Percentiles rank a stretch among this genome's conserved stretches.
Conservation (phyloP, 169 alveolate species). For the Plasmodium vivax region DNA sequence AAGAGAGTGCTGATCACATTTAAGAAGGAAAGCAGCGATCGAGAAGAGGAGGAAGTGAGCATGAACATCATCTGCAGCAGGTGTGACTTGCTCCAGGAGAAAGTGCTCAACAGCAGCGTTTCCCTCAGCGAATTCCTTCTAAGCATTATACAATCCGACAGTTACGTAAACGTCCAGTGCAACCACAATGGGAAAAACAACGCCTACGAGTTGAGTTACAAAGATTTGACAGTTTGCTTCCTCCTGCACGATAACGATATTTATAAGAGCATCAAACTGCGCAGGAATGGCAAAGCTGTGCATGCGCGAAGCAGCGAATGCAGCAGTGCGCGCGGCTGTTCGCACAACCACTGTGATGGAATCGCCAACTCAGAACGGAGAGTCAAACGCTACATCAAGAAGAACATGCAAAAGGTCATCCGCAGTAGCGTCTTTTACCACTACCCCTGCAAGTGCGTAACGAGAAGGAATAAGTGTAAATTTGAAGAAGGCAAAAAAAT, state of each 20-base stretch:
- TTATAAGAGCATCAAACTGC: background rate
- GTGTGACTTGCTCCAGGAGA: constrained; percentile 27
- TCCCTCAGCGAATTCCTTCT: constrained; percentile 44
- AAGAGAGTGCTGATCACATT: constrained; percentile 21
- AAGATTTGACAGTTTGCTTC: constrained; percentile 30
- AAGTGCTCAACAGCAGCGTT: background rate
- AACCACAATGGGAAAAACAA: constrained; percentile 39
- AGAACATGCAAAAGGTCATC: constrained; percentile 31
- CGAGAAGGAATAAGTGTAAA: background rate
- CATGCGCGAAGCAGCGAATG: background rate
- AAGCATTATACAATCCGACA: constrained; percentile 37
- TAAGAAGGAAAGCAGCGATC: constrained; percentile 27
- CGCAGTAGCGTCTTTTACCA: constrained; percentile 43
- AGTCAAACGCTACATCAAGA: constrained; percentile 24
- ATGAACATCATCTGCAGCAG: constrained; percentile 41
- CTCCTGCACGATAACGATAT: constrained; percentile 18
- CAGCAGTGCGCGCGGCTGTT: background rate
- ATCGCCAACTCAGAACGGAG: background rate
- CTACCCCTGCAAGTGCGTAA: constrained; percentile 50
- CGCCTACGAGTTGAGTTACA: constrained; percentile 34
- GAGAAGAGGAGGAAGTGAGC: background rate
- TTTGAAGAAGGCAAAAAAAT: background rate
- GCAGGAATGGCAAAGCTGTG: background rate
- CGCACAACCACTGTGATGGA: background rate
- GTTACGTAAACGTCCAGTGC: constrained; percentile 23